A percentile compares a stretch with the other conserved stretches of the same genome.
phyloP scores from a whole-genome alignment of 129 eudicot genomes.

The Cynara cardunculus region DNA sequence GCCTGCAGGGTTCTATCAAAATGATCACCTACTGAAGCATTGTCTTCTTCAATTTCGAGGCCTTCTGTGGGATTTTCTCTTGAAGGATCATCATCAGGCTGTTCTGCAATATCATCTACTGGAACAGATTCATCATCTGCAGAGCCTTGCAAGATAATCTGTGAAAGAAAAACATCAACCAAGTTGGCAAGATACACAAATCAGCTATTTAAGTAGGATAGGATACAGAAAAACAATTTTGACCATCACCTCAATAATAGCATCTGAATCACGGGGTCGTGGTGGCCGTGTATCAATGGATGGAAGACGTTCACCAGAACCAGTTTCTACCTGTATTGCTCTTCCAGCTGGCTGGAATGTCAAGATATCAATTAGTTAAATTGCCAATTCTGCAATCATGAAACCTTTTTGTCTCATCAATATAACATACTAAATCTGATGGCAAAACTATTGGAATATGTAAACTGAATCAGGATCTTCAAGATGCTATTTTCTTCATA shows the following conservation, averaged over 20 bases:
- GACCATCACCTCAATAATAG: constrained; percentile 70
- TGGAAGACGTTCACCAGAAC: constrained; percentile 81
- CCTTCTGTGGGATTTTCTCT: constrained; percentile 42
- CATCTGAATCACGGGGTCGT: constrained; percentile 80
- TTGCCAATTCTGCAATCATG: background rate
- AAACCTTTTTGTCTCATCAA: background rate
- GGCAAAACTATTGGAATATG: background rate
- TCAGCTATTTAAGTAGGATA: background rate
- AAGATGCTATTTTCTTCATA: constrained; percentile 26
- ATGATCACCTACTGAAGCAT: constrained; percentile 35
- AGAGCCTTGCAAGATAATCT: constrained; percentile 78
- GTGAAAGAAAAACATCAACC: constrained; percentile 16
- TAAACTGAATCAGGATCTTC: background rate
- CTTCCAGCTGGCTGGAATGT: constrained; percentile 74
- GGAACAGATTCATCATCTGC: constrained; percentile 49
- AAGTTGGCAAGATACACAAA: background rate
- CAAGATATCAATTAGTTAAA: constrained; percentile 7
- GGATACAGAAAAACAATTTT: background rate
- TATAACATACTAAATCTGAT: background rate
- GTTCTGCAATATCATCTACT: constrained; percentile 44
- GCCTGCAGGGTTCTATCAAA: constrained; percentile 35
- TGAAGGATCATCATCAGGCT: constrained; percentile 35
- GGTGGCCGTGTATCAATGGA: constrained; percentile 90
- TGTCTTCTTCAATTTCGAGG: constrained; percentile 42
- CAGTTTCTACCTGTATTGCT: constrained; percentile 90